A percentile compares a stretch with the other conserved stretches of the same genome.
These are phyloP conservation scores for Populus nigra DNA, from an alignment of 345 rosid genomes.

Conservation along the genomic window DNA sequence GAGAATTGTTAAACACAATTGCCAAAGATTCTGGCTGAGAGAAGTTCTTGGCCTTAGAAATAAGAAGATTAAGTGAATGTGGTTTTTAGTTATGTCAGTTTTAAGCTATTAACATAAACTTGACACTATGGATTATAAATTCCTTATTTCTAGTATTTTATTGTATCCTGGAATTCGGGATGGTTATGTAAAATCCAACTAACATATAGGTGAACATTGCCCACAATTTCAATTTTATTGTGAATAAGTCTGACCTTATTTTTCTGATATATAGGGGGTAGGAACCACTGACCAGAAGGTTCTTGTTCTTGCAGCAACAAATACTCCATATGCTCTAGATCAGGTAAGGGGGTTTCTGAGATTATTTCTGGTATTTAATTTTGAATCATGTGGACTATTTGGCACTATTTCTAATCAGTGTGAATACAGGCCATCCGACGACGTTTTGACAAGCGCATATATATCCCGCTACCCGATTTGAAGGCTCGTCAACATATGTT, in stretches of 20 bases:
- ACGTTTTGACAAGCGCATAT: conserved; percentile 95
- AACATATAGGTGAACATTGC: neutral
- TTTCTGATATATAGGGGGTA: conserved; percentile 58
- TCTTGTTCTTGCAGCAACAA: conserved; percentile 93
- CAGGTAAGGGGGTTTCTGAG: conserved; percentile 43
- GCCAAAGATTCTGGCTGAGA: neutral
- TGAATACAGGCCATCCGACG: conserved; percentile 77
- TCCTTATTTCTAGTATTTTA: neutral
- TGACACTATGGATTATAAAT: neutral
- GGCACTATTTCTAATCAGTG: conserved; percentile 25
- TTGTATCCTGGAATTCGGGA: neutral
- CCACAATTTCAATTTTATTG: neutral
- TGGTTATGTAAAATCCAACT: neutral
- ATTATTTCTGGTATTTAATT: conserved; percentile 15
- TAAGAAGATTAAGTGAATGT: neutral
- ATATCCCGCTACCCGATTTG: conserved; percentile 87
- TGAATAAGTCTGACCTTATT: neutral
- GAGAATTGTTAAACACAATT: neutral
- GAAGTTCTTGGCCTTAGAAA: neutral
- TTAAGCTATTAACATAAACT: neutral
- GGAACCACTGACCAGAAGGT: conserved; percentile 87
- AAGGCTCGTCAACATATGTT: conserved; percentile 95
- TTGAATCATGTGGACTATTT: neutral
- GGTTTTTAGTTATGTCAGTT: neutral
- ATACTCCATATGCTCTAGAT: conserved; percentile 91